A percentile compares a stretch with the other conserved stretches of the same genome.
phyloP scores from a whole-genome alignment of 257 asterid species.

The Plantago elongata region DNA sequence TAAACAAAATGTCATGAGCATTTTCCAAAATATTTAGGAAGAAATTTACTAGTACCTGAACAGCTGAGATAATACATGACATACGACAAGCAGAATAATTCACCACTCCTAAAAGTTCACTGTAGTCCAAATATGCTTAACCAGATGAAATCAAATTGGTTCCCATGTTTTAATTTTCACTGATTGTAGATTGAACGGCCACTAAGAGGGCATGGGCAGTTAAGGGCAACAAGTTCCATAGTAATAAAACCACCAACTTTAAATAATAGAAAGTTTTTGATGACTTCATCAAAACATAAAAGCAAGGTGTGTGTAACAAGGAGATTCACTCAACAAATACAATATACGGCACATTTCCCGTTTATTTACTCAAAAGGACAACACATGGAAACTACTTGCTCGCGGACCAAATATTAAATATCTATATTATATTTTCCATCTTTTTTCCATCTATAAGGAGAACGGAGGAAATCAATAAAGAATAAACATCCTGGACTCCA shows the following conservation, averaged over 20 bases:
- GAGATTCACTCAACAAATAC: not conserved
- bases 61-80: too few relatives aligned
- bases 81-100: not conserved
- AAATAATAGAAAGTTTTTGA: too few relatives aligned
- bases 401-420: not conserved
- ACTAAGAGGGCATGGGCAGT: too few relatives aligned
- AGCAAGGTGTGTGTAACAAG: not conserved
- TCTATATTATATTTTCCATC: constrained; percentile 2
- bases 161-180: too few relatives aligned
- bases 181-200: too few relatives aligned
- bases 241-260: too few relatives aligned
- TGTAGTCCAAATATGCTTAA: too few relatives aligned
- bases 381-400: not conserved
- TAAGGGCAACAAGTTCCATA: too few relatives aligned
- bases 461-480: not conserved
- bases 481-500: constrained; percentile 1
- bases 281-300: not conserved
- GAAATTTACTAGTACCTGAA: too few relatives aligned
- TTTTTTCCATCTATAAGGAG: constrained; percentile 5
- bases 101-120: not conserved
- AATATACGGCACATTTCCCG: not conserved
- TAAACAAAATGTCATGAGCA: too few relatives aligned
- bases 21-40: too few relatives aligned
- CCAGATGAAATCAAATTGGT: too few relatives aligned
- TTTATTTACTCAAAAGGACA: not conserved